These are phyloP conservation scores for Nitzschia sp. DNA, from an alignment of 108 stramenopile species.

Conservation along the genomic window DNA sequence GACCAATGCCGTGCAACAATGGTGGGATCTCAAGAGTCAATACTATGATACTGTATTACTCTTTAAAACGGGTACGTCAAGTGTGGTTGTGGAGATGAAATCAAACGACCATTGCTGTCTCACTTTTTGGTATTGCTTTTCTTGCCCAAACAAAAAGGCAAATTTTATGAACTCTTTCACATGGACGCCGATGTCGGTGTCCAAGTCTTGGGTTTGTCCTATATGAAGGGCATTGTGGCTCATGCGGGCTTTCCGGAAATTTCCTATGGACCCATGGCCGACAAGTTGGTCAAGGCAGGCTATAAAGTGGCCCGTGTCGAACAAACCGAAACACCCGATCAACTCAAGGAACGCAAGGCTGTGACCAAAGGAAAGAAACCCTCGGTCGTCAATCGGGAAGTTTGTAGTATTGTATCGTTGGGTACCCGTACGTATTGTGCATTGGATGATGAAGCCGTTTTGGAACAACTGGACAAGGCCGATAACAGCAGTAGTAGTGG, in stretches of 20 bases:
- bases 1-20: constrained; percentile 91
- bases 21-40: constrained; percentile 97
- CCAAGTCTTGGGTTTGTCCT: constrained; percentile 78
- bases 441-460: constrained; percentile 72
- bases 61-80: constrained; percentile 99
- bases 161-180: constrained; percentile 88
- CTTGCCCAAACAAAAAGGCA: constrained; percentile 47
- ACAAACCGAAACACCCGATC: constrained; percentile 98
- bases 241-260: constrained; percentile 98
- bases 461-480: constrained; percentile 40
- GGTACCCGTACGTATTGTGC: constrained; percentile 96
- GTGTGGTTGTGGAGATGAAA: too few relatives aligned
- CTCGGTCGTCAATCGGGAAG: constrained; percentile 92
- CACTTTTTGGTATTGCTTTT: neutral
- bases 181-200: constrained; percentile 98
- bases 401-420: constrained; percentile 83
- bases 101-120: constrained; percentile 72
- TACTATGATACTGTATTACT: constrained; percentile 96
- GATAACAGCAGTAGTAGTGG: constrained; percentile 17
- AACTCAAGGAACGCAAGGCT: constrained; percentile 83
- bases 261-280: constrained; percentile 74
- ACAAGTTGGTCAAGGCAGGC: constrained; percentile 89
- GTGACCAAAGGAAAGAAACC: constrained; percentile 70
- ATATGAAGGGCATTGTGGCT: constrained; percentile 97
- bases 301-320: constrained; percentile 98